Conservation (phyloP, 345 rosid species). For the Citrus maxima region DNA sequence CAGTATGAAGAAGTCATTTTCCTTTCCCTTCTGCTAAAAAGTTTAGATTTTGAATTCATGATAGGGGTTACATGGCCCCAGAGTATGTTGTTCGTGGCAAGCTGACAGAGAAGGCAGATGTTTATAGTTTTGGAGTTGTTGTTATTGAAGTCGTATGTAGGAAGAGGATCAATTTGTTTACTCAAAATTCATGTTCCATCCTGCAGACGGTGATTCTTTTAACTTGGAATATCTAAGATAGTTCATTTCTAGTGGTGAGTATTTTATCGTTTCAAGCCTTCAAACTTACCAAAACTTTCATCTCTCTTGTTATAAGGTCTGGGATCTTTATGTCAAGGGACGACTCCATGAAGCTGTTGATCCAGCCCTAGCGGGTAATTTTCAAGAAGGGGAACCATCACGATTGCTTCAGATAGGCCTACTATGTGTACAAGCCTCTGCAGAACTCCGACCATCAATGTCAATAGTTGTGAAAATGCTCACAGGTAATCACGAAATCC, state of each 20-base stretch:
- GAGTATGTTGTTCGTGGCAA: constrained; percentile 75
- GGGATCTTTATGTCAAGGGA: constrained; percentile 47
- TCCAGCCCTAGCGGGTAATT: constrained; percentile 43
- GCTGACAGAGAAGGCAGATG: constrained; percentile 80
- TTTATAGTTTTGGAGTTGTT: constrained; percentile 83
- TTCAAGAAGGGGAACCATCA: constrained; percentile 43
- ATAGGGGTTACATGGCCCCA: constrained; percentile 94
- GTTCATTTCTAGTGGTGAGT: neutral
- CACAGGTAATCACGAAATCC: constrained; percentile 41
- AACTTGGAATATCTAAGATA: neutral
- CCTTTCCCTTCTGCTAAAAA: too few relatives aligned
- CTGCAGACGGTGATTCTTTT: constrained; percentile 50
- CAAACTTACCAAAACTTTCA: neutral
- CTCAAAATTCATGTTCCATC: constrained; percentile 40
- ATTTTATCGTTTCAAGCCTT: neutral
- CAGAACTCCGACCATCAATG: constrained; percentile 82
- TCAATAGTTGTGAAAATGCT: constrained; percentile 70
- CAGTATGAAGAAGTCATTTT: too few relatives aligned
- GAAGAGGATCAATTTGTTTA: constrained; percentile 47
- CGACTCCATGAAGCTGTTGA: constrained; percentile 59
- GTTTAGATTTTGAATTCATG: neutral
- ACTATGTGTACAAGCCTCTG: constrained; percentile 81
- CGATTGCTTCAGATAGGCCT: constrained; percentile 62
- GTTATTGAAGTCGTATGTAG: constrained; percentile 66
- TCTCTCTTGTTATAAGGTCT: constrained; percentile 38